Percentiles rank a stretch among this genome's conserved stretches.
Evolutionary conservation across 768 basidiomycete species (phyloP).

Genomic region (Cystofilobasidium capitatum): DNA sequence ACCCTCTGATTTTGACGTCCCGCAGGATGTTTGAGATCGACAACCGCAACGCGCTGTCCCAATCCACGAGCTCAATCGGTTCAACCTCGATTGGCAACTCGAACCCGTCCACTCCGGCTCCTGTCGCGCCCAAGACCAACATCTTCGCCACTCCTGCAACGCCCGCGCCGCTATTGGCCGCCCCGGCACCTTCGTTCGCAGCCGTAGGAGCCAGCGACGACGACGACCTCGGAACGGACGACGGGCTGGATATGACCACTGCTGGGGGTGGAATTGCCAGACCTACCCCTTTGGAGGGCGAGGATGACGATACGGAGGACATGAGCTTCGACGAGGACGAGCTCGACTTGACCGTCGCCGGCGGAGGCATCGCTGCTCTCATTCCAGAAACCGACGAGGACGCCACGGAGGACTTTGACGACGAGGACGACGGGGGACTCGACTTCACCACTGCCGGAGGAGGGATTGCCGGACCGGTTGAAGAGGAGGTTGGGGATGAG

Average conservation of each 20-base stretch:
- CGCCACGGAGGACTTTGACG: neutral
- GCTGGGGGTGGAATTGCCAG: neutral
- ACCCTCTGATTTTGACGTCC: neutral
- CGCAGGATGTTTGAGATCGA: neutral
- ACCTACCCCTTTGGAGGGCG: slow-evolving; percentile 25
- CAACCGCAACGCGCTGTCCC: neutral
- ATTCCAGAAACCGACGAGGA: slow-evolving; percentile 30
- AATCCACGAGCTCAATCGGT: neutral
- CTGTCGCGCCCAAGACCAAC: neutral
- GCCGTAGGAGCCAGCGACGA: neutral
- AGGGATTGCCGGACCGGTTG: slow-evolving; percentile 11
- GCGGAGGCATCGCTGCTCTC: slow-evolving; percentile 37
- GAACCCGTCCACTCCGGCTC: neutral
- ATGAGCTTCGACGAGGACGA: slow-evolving; percentile 16
- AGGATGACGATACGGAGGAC: slow-evolving; percentile 30
- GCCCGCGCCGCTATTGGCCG: neutral
- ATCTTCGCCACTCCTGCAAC: neutral
- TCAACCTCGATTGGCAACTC: neutral
- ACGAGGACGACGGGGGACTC: slow-evolving; percentile 13
- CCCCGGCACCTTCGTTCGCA: neutral
- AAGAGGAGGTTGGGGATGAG: slow-evolving; percentile 27
- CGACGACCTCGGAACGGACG: slow-evolving; percentile 11
- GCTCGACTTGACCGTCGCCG: slow-evolving; percentile 41
- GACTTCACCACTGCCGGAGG: slow-evolving; percentile 4
- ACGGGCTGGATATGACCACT: slow-evolving; percentile 6